phyloP scores from a whole-genome alignment of 2,329 filamentous ascomycete genomes.

The Sporothrix protearum region DNA sequence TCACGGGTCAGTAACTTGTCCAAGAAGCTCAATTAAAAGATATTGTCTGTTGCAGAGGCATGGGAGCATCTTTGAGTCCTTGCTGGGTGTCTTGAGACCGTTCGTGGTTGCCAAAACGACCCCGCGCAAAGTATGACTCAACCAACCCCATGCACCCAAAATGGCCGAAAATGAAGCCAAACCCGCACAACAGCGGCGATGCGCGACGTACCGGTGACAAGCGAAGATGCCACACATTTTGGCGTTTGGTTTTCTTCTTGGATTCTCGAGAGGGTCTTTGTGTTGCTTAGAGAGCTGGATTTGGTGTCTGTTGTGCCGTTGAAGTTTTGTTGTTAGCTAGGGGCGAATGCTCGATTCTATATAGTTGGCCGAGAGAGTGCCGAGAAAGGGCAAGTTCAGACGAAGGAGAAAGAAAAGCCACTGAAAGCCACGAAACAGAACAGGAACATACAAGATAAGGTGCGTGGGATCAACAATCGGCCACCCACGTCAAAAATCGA shows the following conservation, averaged over 20 bases:
- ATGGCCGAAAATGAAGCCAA: conserved; percentile 8
- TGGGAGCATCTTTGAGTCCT: not conserved
- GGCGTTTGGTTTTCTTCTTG: conserved; percentile 17
- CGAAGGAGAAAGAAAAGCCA: not conserved
- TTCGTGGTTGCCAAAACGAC: conserved; percentile 21
- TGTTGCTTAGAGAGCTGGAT: not conserved
- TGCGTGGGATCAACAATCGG: conserved; percentile 10
- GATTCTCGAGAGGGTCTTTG: not conserved
- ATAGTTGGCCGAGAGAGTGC: conserved; percentile 15
- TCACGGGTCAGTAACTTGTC: conserved; percentile 19
- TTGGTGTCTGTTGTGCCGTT: conserved; percentile 1
- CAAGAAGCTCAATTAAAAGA: conserved; percentile 7
- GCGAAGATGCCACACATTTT: conserved; percentile 95
- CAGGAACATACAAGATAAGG: not conserved
- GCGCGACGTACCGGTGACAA: conserved; percentile 71
- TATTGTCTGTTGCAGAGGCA: not conserved
- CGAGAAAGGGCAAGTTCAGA: not conserved
- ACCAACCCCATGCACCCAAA: conserved; percentile 35
- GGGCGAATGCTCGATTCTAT: conserved; percentile 12
- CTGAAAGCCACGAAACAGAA: not conserved
- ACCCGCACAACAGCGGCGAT: conserved; percentile 8
- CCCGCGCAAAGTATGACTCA: conserved; percentile 27
- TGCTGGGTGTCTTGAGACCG: not conserved
- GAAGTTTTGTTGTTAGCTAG: conserved; percentile 11
- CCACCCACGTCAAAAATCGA: conserved; percentile 5